Base-by-base conservation (phyloP, 2,329 filamentous ascomycete species). In the Beauveria sp. region DNA sequence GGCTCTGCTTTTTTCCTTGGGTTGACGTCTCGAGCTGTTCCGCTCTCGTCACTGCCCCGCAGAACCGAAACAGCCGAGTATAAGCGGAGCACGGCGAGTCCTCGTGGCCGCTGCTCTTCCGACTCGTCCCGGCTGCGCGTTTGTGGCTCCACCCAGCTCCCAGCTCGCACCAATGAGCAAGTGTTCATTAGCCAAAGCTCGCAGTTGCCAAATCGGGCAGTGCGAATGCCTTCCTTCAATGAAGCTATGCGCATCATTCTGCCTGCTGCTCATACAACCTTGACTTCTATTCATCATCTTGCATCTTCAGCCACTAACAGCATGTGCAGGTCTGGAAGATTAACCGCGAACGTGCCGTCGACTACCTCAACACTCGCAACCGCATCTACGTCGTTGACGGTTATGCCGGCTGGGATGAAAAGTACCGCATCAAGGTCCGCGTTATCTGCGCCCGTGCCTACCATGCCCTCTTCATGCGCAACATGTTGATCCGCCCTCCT, bases 401-500 rank as follows among this genome's bases (percentile, higher is more conserved):
- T 67, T 99, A 88, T 75, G 94, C 94, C 68, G 94, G 94, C 76
- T 99, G 94, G 94, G 94, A 99, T 71, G 89, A 96, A 82, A 92
- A 94, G 77, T 99, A 99, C 84, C 86, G 92, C 68, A 97, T 99
- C 80, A 90, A 88, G 71, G 94, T 99, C 70, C 92, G 94, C 72
- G 93, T 99, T 66, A 92, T 99, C 73, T 99, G 94, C 80, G 94
- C 94, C 68, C 92, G 94, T 75, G 94, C 94, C 77, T 99, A 99
- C 84, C 94, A 99, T 84, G 94, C 94, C 65, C 86, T 99, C 67
- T 99, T 99, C 87, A 99, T 99, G 94, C 91, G 92, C 74, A 99
- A 99, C 84, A 99, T 99, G 94, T 89, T 99, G 73, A 99, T 99
- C 82, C 90, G 94, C 69, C 94, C 94, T 65, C 82, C 87, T 58